Percentiles rank a stretch among this genome's conserved stretches.
These are phyloP conservation scores for Talaromyces sp. DNA, from an alignment of 2,329 filamentous ascomycete species.

Conservation along the genomic window DNA sequence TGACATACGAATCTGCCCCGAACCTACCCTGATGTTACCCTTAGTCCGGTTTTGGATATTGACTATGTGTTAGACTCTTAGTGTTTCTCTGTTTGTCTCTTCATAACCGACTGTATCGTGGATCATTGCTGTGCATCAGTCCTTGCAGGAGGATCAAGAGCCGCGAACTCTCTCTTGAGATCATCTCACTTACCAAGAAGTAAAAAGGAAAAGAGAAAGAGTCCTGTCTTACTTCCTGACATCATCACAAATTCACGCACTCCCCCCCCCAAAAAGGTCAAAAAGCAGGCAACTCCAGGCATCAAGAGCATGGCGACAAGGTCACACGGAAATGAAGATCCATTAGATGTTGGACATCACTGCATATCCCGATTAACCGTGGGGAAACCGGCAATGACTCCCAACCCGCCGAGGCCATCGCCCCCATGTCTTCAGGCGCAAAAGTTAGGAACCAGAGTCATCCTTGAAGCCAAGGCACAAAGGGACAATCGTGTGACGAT, in stretches of 20 bases:
- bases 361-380: slow-evolving; percentile 33
- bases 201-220: slow-evolving; percentile 13
- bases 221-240: slow-evolving; percentile 18
- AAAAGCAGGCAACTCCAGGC: slow-evolving; percentile 21
- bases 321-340: slow-evolving; percentile 29
- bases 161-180: slow-evolving; percentile 4
- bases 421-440: slow-evolving; percentile 15
- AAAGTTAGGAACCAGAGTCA: slow-evolving; percentile 16
- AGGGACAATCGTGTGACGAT: slow-evolving; percentile 24
- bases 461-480: slow-evolving; percentile 17
- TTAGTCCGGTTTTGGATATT: not conserved
- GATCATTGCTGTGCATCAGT: no score
- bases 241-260: slow-evolving; percentile 19
- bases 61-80: not conserved
- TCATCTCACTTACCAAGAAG: not conserved
- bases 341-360: slow-evolving; percentile 34
- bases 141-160: not conserved
- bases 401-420: slow-evolving; percentile 15
- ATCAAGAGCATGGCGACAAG: slow-evolving; percentile 14
- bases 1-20: slow-evolving; percentile 10
- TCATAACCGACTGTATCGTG: not conserved
- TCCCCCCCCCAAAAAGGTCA: slow-evolving; percentile 22
- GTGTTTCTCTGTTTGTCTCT: not conserved
- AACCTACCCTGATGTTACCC: not conserved
- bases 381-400: slow-evolving; percentile 15